Conservation (phyloP, 192 early-diverging fungal genomes). For the Backusella sp. region DNA sequence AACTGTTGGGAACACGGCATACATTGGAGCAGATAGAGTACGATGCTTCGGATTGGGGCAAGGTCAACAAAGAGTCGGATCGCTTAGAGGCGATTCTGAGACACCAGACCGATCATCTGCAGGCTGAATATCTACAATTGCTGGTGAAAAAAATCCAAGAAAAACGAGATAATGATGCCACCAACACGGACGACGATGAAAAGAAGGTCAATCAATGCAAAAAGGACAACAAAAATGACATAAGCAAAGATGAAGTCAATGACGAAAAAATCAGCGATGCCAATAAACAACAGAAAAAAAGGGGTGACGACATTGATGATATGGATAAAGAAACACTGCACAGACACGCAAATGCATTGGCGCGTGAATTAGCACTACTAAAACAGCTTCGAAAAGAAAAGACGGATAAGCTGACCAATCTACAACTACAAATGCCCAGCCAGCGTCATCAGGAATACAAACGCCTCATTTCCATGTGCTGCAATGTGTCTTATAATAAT, state of each 20-base stretch:
- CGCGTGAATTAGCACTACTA: neutral
- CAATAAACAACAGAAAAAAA: neutral
- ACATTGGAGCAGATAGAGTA: constrained; percentile 29
- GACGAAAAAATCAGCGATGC: neutral
- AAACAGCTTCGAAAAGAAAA: constrained; percentile 31
- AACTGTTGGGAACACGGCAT: constrained; percentile 33
- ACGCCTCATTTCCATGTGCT: constrained; percentile 63
- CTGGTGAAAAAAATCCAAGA: neutral
- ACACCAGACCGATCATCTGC: constrained; percentile 32
- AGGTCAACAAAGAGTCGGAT: constrained; percentile 28
- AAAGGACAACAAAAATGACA: neutral
- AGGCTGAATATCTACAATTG: constrained; percentile 6
- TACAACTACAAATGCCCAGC: constrained; percentile 36
- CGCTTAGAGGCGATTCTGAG: constrained; percentile 28
- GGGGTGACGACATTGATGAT: constrained; percentile 7
- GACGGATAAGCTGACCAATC: constrained; percentile 42
- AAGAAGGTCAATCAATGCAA: neutral
- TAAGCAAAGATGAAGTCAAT: constrained; percentile 30
- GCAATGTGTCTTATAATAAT: constrained; percentile 58
- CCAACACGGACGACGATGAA: neutral
- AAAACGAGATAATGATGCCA: neutral
- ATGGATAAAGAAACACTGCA: constrained; percentile 27
- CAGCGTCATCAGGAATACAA: constrained; percentile 61
- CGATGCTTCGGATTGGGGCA: constrained; percentile 26
- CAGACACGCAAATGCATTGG: constrained; percentile 16